Percentiles rank a stretch among this genome's conserved stretches.
These are phyloP conservation scores for Reticulascus tulasneorum DNA, from an alignment of 2,329 filamentous ascomycete genomes.

Conservation along the genomic window DNA sequence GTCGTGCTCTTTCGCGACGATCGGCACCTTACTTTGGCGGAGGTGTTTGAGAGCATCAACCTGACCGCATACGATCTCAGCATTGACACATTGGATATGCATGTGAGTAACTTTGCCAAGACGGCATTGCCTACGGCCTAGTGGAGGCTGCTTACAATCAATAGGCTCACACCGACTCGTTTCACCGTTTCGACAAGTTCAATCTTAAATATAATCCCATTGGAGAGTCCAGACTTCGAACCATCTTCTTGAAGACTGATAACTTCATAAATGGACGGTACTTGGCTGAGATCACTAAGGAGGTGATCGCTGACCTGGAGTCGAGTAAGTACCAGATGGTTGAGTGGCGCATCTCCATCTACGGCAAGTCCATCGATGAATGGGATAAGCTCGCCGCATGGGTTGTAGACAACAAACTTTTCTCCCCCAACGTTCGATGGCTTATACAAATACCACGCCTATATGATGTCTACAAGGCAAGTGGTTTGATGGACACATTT, in stretches of 20 bases:
- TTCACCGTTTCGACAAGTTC: conserved; percentile 99
- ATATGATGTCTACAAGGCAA: conserved; percentile 93
- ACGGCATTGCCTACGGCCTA: not conserved
- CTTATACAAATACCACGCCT: conserved; percentile 91
- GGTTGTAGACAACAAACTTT: conserved; percentile 97
- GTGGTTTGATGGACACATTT: conserved; percentile 79
- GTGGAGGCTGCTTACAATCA: not conserved
- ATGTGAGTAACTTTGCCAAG: conserved; percentile 53
- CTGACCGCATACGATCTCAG: conserved; percentile 95
- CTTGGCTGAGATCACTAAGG: conserved; percentile 93
- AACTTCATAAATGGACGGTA: conserved; percentile 97
- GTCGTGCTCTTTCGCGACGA: conserved; percentile 89
- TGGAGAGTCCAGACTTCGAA: conserved; percentile 88
- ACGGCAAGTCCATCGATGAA: conserved; percentile 85
- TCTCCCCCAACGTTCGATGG: conserved; percentile 97
- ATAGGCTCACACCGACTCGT: conserved; percentile 91
- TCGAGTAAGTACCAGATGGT: conserved; percentile 99
- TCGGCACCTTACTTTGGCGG: conserved; percentile 81
- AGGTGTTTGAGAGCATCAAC: conserved; percentile 97
- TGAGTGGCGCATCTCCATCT: conserved; percentile 98
- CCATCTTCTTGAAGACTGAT: conserved; percentile 98
- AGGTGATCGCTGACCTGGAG: conserved; percentile 94
- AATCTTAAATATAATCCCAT: conserved; percentile 98
- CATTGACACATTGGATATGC: conserved; percentile 98
- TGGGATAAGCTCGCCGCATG: conserved; percentile 98